phyloP scores from a whole-genome alignment of 345 rosid species.

The Eucalyptus grandis region DNA sequence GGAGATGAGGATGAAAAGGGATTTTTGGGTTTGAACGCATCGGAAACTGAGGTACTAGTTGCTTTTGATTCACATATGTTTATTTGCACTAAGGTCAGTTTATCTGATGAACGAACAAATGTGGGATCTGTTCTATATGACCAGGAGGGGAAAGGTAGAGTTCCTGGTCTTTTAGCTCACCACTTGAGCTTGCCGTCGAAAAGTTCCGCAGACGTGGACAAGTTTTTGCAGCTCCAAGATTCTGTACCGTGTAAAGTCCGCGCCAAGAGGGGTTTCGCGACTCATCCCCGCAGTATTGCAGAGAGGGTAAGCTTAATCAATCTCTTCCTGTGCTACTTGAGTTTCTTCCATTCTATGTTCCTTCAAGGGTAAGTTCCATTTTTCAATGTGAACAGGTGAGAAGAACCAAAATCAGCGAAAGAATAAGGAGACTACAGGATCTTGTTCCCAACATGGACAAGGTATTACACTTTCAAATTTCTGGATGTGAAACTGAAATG shows the following conservation, averaged over 20 bases:
- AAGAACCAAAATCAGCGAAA: constrained; percentile 55
- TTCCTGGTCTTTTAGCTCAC: constrained; percentile 33
- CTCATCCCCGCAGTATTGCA: constrained; percentile 96
- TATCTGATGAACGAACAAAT: neutral
- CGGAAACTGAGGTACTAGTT: constrained; percentile 20
- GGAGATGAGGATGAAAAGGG: constrained; percentile 9
- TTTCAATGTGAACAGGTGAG: constrained; percentile 24
- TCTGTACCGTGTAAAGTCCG: constrained; percentile 74
- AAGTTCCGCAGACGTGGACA: constrained; percentile 18
- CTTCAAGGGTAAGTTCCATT: neutral
- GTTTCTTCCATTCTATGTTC: neutral
- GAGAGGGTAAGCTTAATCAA: constrained; percentile 48
- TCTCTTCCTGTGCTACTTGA: neutral
- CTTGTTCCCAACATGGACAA: constrained; percentile 63
- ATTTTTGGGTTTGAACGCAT: constrained; percentile 3
- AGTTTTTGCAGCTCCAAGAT: constrained; percentile 45
- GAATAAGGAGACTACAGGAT: constrained; percentile 56
- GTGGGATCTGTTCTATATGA: neutral
- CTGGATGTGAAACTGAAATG: neutral
- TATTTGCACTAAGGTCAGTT: neutral
- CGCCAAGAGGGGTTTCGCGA: constrained; percentile 85
- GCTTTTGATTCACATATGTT: neutral
- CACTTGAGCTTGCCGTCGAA: constrained; percentile 66
- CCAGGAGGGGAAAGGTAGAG: constrained; percentile 23
- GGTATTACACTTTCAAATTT: constrained; percentile 13